Evolutionary conservation across 1,139 yeast species (phyloP).

Genomic region (Magnusiomyces fungicola): DNA sequence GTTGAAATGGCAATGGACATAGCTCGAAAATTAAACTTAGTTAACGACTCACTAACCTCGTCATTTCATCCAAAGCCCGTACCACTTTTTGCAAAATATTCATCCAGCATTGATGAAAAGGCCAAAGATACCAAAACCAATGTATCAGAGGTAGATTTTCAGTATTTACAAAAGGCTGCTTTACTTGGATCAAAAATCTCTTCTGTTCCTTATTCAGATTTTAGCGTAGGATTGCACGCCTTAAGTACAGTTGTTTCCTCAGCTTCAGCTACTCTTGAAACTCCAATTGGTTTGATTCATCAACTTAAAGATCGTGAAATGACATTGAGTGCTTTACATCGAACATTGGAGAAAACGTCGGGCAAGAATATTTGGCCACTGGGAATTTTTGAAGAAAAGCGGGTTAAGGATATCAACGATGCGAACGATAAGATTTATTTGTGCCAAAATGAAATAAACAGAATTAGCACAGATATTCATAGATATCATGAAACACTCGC

Average conservation of each 20-base stretch:
- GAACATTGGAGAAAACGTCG: conserved; percentile 24
- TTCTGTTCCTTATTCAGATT: neutral
- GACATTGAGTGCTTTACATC: neutral
- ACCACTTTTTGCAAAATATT: too few relatives aligned
- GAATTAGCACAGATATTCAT: conserved; percentile 29
- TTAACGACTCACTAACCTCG: too few relatives aligned
- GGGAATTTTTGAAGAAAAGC: conserved; percentile 33
- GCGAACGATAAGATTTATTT: conserved; percentile 27
- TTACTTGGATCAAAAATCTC: neutral
- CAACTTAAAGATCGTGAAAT: conserved; percentile 4
- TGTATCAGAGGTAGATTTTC: too few relatives aligned
- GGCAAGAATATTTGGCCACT: conserved; percentile 30
- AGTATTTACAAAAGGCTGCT: neutral
- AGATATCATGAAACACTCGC: conserved; percentile 34
- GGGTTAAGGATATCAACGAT: conserved; percentile 29
- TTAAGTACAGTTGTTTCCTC: neutral
- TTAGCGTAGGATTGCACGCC: neutral
- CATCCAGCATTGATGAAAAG: too few relatives aligned
- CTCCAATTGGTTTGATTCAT: conserved; percentile 23
- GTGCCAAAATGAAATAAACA: conserved; percentile 26
- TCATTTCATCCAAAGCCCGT: too few relatives aligned
- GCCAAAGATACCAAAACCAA: too few relatives aligned
- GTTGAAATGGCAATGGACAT: neutral
- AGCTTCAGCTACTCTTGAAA: conserved; percentile 17
- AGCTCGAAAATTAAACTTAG: neutral